A percentile compares a stretch with the other conserved stretches of the same genome.
These are phyloP conservation scores for Gaertneriomyces semiglobifer DNA, from an alignment of 192 early-diverging fungal genomes.

Conservation along the genomic window DNA sequence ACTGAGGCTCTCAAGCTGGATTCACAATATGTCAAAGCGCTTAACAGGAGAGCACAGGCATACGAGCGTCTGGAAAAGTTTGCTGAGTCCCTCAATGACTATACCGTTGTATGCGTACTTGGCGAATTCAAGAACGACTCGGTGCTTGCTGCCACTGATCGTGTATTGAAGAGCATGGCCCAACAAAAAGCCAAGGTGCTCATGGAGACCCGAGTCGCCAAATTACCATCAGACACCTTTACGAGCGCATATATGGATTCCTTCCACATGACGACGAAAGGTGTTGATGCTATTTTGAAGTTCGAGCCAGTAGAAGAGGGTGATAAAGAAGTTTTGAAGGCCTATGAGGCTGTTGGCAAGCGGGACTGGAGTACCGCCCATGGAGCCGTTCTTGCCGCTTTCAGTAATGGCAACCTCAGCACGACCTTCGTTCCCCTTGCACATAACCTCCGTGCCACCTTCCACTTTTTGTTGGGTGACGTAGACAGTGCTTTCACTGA, in stretches of 20 bases:
- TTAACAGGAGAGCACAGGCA: constrained; percentile 68
- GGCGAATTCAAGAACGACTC: constrained; percentile 89
- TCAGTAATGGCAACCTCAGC: constrained; percentile 20
- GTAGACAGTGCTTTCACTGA: constrained; percentile 67
- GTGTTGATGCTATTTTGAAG: constrained; percentile 20
- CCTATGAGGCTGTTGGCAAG: constrained; percentile 57
- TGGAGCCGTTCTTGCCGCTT: not conserved
- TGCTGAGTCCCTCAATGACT: constrained; percentile 67
- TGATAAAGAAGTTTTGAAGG: constrained; percentile 45
- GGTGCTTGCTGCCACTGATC: constrained; percentile 77
- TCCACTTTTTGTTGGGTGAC: constrained; percentile 82
- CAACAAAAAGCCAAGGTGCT: constrained; percentile 73
- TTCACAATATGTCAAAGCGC: constrained; percentile 84
- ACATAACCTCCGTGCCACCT: constrained; percentile 84
- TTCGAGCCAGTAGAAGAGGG: constrained; percentile 25
- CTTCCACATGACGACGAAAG: constrained; percentile 56
- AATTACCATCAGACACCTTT: constrained; percentile 88
- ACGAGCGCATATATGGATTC: constrained; percentile 91
- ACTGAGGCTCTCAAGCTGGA: constrained; percentile 75
- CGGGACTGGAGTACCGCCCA: constrained; percentile 37
- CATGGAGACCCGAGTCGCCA: constrained; percentile 55
- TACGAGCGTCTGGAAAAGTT: constrained; percentile 51
- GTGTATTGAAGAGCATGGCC: constrained; percentile 80
- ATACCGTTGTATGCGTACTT: constrained; percentile 87
- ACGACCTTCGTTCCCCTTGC: constrained; percentile 59